phyloP scores from a whole-genome alignment of 2,329 filamentous ascomycete species.

The Fusarium nurragi region DNA sequence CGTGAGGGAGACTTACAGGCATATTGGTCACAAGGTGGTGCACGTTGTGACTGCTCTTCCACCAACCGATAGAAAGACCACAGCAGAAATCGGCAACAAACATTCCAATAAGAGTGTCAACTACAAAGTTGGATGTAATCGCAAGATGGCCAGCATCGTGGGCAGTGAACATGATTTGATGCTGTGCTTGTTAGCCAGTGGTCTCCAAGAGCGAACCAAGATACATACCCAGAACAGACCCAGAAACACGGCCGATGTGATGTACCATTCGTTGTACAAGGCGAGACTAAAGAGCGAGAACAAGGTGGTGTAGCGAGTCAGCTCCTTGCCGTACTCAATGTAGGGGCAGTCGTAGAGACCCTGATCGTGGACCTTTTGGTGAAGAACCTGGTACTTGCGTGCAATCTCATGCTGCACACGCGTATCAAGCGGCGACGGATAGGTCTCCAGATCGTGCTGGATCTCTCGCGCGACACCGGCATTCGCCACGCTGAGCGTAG shows the following conservation, averaged over 20 bases:
- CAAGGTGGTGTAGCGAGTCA: slow-evolving; percentile 61
- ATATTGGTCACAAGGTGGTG: slow-evolving; percentile 74
- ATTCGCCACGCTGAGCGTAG: slow-evolving; percentile 30
- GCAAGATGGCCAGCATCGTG: slow-evolving; percentile 72
- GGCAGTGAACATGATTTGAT: slow-evolving; percentile 75
- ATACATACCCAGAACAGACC: slow-evolving; percentile 67
- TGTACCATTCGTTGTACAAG: slow-evolving; percentile 63
- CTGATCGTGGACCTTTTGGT: slow-evolving; percentile 62
- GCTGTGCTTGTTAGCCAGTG: slow-evolving; percentile 51
- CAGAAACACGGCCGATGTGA: slow-evolving; percentile 66
- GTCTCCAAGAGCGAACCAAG: background rate
- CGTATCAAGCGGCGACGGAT: slow-evolving; percentile 64
- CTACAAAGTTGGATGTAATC: slow-evolving; percentile 67
- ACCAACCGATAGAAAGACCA: slow-evolving; percentile 73
- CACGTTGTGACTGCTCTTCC: slow-evolving; percentile 75
- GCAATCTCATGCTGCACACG: slow-evolving; percentile 64
- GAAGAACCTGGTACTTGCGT: slow-evolving; percentile 64
- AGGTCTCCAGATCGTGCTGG: slow-evolving; percentile 50
- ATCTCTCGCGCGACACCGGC: slow-evolving; percentile 42
- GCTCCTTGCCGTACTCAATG: slow-evolving; percentile 66
- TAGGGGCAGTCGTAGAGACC: slow-evolving; percentile 69
- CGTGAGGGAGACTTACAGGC: slow-evolving; percentile 52
- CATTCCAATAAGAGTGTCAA: slow-evolving; percentile 68
- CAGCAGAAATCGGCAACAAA: slow-evolving; percentile 73
- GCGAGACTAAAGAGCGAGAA: slow-evolving; percentile 59